Evolutionary conservation across 129 eudicot species (phyloP).

Genomic region (carrot (Daucus carota)): DH1_v3.0 NC_030389.2:10216001-10216500

Average conservation of each 20-base stretch:
- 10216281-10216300: constrained; percentile 61
- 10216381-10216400: constrained; percentile 45
- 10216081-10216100: constrained; percentile 6
- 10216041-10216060: constrained; percentile 5
- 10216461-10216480: constrained; percentile 21
- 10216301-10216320: constrained; percentile 35
- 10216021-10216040: constrained; percentile 5
- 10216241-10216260: constrained; percentile 69
- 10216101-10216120: neutral
- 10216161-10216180: constrained; percentile 1
- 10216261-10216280: constrained; percentile 61
- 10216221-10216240: constrained; percentile 78
- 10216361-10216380: constrained; percentile 37
- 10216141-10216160: neutral
- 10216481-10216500: constrained; percentile 31
- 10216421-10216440: constrained; percentile 54
- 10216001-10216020: neutral
- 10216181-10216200: constrained; percentile 54
- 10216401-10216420: constrained; percentile 48
- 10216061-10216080: neutral
- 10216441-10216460: constrained; percentile 31
- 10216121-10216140: neutral
- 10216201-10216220: constrained; percentile 49
- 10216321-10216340: constrained; percentile 43
- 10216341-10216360: constrained; percentile 40